phyloP scores from a whole-genome alignment of 768 basidiomycete genomes.

The Serpula lacrymans region DNA sequence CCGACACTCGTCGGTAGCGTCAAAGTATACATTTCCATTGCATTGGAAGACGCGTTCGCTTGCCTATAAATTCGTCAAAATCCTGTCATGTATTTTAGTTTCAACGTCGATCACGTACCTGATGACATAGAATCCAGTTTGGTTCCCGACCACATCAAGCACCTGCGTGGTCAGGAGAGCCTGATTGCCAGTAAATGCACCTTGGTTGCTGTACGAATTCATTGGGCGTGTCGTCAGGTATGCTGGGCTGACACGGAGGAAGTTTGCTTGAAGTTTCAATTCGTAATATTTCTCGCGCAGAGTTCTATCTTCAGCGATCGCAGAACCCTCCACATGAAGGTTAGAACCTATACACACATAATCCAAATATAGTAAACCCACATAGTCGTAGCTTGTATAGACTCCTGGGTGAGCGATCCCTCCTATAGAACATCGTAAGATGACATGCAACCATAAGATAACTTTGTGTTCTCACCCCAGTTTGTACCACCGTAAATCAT shows the following conservation, averaged over 20 bases:
- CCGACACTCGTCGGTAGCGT: constrained; percentile 46
- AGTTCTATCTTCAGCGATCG: constrained; percentile 49
- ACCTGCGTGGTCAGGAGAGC: constrained; percentile 48
- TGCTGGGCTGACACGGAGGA: constrained; percentile 47
- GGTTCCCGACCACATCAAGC: constrained; percentile 44
- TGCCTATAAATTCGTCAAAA: constrained; percentile 31
- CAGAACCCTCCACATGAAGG: constrained; percentile 34
- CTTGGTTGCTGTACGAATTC: constrained; percentile 38
- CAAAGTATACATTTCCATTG: constrained; percentile 38
- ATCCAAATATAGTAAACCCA: no score
- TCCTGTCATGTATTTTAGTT: not conserved
- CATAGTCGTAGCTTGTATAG: constrained; percentile 64
- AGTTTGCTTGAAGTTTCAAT: constrained; percentile 48
- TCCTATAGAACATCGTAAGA: not conserved
- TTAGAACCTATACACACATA: no score
- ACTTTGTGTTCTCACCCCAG: constrained; percentile 43
- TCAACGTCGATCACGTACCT: constrained; percentile 4
- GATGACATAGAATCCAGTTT: constrained; percentile 46
- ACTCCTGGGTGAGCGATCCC: constrained; percentile 51
- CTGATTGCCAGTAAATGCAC: constrained; percentile 46
- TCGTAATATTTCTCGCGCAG: constrained; percentile 54
- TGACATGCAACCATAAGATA: not conserved
- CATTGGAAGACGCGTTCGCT: constrained; percentile 37
- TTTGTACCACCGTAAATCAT: constrained; percentile 66
- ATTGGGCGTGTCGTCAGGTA: constrained; percentile 45